A percentile compares a stretch with the other conserved stretches of the same genome.
Evolutionary conservation across 352 stramenopile species (phyloP).

Genomic region (Peronospora tabacina): DNA sequence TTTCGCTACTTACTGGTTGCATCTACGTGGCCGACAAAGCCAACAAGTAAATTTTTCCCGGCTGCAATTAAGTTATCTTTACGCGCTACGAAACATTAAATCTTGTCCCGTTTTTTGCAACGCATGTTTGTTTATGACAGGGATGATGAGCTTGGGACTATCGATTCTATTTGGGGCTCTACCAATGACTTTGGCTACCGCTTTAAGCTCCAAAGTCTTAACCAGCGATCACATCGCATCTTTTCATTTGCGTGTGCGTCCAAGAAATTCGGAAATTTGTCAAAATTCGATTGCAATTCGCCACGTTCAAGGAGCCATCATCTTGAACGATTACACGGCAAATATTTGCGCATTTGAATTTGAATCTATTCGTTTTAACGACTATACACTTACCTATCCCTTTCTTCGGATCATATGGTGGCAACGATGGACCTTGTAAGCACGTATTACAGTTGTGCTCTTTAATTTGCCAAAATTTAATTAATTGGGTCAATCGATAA

Average conservation of each 20-base stretch:
- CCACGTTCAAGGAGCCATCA: slow-evolving; percentile 91
- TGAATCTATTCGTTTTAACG: slow-evolving; percentile 29
- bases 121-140: slow-evolving; percentile 50
- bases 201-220: slow-evolving; percentile 44
- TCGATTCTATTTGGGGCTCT: slow-evolving; percentile 38
- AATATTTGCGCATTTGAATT: no score
- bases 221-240: slow-evolving; percentile 77
- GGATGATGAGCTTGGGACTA: slow-evolving; percentile 46
- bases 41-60: slow-evolving; percentile 35
- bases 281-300: slow-evolving; percentile 95
- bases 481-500: no score
- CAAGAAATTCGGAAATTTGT: slow-evolving; percentile 89
- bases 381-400: slow-evolving; percentile 28
- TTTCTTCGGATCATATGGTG: no score
- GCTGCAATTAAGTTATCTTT: background rate
- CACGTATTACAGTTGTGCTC: no score
- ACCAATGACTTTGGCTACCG: slow-evolving; percentile 53
- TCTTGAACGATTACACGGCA: slow-evolving; percentile 22
- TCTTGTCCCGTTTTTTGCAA: slow-evolving; percentile 52
- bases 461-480: no score
- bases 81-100: slow-evolving; percentile 24
- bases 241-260: slow-evolving; percentile 85
- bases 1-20: slow-evolving; percentile 18
- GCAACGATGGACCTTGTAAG: no score
- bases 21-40: slow-evolving; percentile 36